Evolutionary conservation across 1,139 yeast species (phyloP).

Genomic region (Yamadazyma epiphylla): DNA sequence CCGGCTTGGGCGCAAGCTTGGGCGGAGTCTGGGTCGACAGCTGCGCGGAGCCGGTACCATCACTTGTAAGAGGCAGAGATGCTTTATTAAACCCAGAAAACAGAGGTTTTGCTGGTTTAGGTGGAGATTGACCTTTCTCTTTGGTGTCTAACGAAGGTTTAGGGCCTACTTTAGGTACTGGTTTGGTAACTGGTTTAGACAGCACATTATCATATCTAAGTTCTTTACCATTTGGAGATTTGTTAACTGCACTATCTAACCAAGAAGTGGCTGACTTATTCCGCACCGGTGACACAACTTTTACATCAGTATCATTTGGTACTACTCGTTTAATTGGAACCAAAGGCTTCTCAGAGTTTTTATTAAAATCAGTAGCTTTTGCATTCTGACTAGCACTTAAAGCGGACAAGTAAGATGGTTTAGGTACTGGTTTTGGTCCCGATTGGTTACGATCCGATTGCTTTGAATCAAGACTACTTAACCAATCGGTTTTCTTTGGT

Average conservation of each 20-base stretch:
- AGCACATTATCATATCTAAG: too few relatives aligned
- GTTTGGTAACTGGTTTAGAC: not conserved
- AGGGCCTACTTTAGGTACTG: not conserved
- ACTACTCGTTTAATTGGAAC: too few relatives aligned
- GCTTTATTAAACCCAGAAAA: too few relatives aligned
- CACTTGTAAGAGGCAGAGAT: not conserved
- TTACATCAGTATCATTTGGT: too few relatives aligned
- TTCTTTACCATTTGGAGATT: constrained; percentile 5
- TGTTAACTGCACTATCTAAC: constrained; percentile 14
- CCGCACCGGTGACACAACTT: constrained; percentile 6
- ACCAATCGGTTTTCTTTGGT: constrained; percentile 9
- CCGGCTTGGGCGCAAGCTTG: too few relatives aligned
- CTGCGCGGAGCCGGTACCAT: too few relatives aligned
- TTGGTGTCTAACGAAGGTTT: too few relatives aligned
- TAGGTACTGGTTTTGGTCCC: constrained; percentile 6
- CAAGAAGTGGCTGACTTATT: constrained; percentile 6
- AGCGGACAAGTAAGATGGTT: constrained; percentile 10
- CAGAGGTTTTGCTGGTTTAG: too few relatives aligned
- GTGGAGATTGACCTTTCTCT: too few relatives aligned
- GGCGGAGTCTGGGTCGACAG: too few relatives aligned
- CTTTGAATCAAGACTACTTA: constrained; percentile 4
- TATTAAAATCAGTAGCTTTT: constrained; percentile 3
- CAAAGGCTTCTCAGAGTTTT: too few relatives aligned
- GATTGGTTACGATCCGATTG: constrained; percentile 1
- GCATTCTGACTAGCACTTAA: constrained; percentile 11